phyloP scores from a whole-genome alignment of 2,329 filamentous ascomycete genomes.

The Blastomyces emzantsi region DNA sequence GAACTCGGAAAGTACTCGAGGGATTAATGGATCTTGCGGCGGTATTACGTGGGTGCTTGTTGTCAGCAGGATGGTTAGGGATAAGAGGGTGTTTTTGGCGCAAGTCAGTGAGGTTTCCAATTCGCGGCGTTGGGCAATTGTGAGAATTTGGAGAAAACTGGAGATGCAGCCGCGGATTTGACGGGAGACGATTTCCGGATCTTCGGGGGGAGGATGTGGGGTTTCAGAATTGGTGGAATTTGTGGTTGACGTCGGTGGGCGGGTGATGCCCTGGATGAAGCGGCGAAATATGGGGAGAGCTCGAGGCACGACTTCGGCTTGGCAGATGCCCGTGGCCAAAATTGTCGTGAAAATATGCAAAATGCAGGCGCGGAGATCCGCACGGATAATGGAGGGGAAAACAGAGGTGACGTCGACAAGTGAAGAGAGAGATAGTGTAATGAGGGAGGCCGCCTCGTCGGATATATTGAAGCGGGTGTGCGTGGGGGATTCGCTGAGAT shows the following conservation, averaged over 20 bases:
- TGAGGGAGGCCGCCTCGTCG: constrained; percentile 74
- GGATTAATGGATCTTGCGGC: constrained; percentile 64
- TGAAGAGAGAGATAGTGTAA: constrained; percentile 71
- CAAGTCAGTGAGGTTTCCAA: constrained; percentile 69
- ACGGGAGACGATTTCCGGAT: constrained; percentile 46
- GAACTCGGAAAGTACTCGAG: constrained; percentile 67
- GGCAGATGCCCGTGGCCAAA: constrained; percentile 75
- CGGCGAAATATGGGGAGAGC: constrained; percentile 84
- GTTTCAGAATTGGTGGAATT: neutral
- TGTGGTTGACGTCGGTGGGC: constrained; percentile 19
- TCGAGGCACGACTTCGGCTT: constrained; percentile 80
- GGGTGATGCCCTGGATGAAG: constrained; percentile 69
- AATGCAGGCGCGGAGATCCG: constrained; percentile 91
- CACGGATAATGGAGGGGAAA: constrained; percentile 93
- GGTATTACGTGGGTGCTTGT: constrained; percentile 65
- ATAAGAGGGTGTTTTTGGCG: constrained; percentile 87
- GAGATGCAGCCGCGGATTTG: constrained; percentile 76
- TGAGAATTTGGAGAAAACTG: constrained; percentile 66
- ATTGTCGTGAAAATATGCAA: constrained; percentile 95
- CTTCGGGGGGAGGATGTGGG: constrained; percentile 26
- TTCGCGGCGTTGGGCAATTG: constrained; percentile 42
- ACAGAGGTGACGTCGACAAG: constrained; percentile 92
- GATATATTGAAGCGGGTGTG: constrained; percentile 67
- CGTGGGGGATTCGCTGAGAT: constrained; percentile 47
- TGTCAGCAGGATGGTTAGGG: constrained; percentile 81